Evolutionary conservation across 805 yeast species (phyloP).

Genomic region (Nakazawaea wickerhamii): DNA sequence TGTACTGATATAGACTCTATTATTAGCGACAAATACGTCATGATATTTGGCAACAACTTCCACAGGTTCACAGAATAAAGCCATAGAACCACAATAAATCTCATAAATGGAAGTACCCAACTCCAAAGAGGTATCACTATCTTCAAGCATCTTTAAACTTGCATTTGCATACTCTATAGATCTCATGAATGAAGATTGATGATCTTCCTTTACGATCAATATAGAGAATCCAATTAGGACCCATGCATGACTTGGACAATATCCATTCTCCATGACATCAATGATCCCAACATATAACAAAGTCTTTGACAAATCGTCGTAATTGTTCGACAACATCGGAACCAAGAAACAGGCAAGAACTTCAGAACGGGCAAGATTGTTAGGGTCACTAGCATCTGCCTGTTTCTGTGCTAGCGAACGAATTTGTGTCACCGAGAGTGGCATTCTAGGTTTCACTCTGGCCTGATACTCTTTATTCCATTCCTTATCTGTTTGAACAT

Average conservation of each 20-base stretch:
- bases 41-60: slow-evolving; percentile 26
- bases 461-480: slow-evolving; percentile 21
- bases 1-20: slow-evolving; percentile 8
- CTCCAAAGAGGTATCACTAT: slow-evolving; percentile 28
- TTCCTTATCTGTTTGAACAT: slow-evolving; percentile 24
- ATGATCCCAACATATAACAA: slow-evolving; percentile 29
- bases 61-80: slow-evolving; percentile 35
- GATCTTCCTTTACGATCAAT: slow-evolving; percentile 23
- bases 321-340: slow-evolving; percentile 26
- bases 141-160: slow-evolving; percentile 34
- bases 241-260: slow-evolving; percentile 32
- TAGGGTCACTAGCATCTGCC: slow-evolving; percentile 22
- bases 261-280: slow-evolving; percentile 34
- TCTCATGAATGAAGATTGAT: slow-evolving; percentile 26
- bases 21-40: slow-evolving; percentile 17
- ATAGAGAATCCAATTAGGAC: slow-evolving; percentile 37
- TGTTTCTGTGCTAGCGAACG: slow-evolving; percentile 23
- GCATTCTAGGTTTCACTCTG: slow-evolving; percentile 26
- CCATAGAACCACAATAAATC: slow-evolving; percentile 35
- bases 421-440: slow-evolving; percentile 35
- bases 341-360: slow-evolving; percentile 34
- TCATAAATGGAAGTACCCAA: slow-evolving; percentile 35
- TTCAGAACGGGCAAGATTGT: slow-evolving; percentile 24
- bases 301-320: slow-evolving; percentile 25
- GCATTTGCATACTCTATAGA: slow-evolving; percentile 37